Percentiles rank a stretch among this genome's conserved stretches.
Conservation (phyloP, 148 eudicot species). For the Rhododendron williamsianum region DNA sequence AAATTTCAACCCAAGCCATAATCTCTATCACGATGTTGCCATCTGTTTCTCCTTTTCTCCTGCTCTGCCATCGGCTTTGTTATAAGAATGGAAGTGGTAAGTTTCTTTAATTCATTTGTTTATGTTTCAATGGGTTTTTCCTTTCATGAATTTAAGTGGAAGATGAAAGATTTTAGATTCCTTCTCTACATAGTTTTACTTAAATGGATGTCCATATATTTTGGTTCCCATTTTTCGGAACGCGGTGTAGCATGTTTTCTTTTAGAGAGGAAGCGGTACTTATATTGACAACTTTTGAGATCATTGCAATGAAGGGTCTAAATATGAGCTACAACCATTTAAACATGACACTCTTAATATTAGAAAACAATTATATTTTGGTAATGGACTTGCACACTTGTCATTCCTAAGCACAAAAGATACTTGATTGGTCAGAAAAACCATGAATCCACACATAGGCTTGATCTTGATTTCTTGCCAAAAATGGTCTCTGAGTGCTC, state of each 20-base stretch:
- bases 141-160: background rate
- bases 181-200: background rate
- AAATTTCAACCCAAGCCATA: background rate
- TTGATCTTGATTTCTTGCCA: background rate
- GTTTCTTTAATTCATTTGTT: slow-evolving; percentile 1
- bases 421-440: no score
- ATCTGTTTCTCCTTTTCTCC: background rate
- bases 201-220: background rate
- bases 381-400: background rate
- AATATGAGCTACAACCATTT: background rate
- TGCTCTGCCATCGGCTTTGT: background rate
- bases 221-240: background rate
- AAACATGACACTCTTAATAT: background rate
- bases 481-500: no score
- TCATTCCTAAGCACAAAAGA: background rate
- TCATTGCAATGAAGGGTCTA: no score
- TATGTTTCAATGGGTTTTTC: background rate
- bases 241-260: background rate
- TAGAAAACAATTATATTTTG: no score
- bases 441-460: no score
- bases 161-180: background rate
- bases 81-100: background rate
- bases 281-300: background rate
- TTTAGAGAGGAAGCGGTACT: background rate
- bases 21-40: background rate